phyloP scores from a whole-genome alignment of 192 early-diverging fungal species.

The Entomortierella chlamydospora region DNA sequence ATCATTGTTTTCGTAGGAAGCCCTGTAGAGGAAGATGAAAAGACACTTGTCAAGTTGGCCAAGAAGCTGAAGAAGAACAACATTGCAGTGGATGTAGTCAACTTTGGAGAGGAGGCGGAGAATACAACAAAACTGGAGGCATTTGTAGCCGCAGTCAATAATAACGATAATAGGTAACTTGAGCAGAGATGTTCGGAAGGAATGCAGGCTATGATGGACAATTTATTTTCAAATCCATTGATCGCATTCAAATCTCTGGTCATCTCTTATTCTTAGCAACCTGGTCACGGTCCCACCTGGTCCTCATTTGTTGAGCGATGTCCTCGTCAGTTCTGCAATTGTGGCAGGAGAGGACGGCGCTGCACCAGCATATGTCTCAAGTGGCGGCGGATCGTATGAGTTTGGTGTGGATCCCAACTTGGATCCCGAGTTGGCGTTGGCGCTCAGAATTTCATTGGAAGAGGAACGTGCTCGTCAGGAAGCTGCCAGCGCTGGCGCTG shows the following conservation, averaged over 20 bases:
- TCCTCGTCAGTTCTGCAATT: slow-evolving; percentile 88
- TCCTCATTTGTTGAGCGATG: slow-evolving; percentile 91
- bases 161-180: slow-evolving; percentile 85
- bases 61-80: slow-evolving; percentile 99
- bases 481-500: slow-evolving; percentile 57
- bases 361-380: slow-evolving; percentile 71
- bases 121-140: slow-evolving; percentile 93
- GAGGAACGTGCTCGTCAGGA: slow-evolving; percentile 95
- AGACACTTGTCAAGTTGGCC: slow-evolving; percentile 86
- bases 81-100: slow-evolving; percentile 93
- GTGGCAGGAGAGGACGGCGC: slow-evolving; percentile 85
- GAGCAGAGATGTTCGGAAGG: no score
- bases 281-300: slow-evolving; percentile 94
- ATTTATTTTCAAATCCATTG: no score
- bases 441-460: slow-evolving; percentile 94
- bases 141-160: slow-evolving; percentile 91
- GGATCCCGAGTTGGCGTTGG: slow-evolving; percentile 95
- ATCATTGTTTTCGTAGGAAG: slow-evolving; percentile 96
- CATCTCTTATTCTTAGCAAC: slow-evolving; percentile 66
- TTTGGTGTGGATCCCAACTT: slow-evolving; percentile 95
- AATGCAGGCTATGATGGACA: no score
- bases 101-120: slow-evolving; percentile 92
- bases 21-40: slow-evolving; percentile 86
- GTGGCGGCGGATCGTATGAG: slow-evolving; percentile 80
- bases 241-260: background rate